Conservation (phyloP, 2,329 filamentous ascomycete species). For the Colletotrichum horii region DNA sequence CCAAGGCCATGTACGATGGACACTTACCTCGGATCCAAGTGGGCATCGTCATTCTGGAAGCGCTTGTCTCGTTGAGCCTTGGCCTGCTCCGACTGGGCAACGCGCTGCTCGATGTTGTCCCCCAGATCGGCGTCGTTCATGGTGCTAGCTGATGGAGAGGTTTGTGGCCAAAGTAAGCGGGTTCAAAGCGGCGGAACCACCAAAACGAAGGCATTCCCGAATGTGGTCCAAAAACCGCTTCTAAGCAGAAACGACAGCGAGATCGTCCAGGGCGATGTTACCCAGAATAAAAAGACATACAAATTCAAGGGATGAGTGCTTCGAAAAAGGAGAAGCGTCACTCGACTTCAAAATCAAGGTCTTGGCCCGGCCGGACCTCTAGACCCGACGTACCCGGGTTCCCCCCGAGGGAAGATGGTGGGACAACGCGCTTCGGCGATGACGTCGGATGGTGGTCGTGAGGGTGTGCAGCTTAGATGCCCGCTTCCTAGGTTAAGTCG, state of each 20-base stretch:
- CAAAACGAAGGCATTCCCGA: conserved; percentile 16
- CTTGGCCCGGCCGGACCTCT: not conserved
- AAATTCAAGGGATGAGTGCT: not conserved
- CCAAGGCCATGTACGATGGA: not conserved
- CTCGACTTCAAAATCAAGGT: not conserved
- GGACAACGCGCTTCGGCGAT: conserved; percentile 1
- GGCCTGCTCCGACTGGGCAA: conserved; percentile 30
- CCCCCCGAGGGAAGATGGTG: not conserved
- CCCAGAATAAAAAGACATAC: not conserved
- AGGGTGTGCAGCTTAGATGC: conserved; percentile 7
- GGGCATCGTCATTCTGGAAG: conserved; percentile 43
- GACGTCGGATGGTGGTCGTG: conserved; percentile 5
- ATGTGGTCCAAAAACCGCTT: not conserved
- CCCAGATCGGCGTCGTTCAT: conserved; percentile 49
- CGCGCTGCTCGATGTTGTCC: conserved; percentile 40
- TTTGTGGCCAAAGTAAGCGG: not conserved
- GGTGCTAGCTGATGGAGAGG: conserved; percentile 1
- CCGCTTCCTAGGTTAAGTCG: not conserved
- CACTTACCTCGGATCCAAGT: conserved; percentile 50
- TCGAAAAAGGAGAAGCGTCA: not conserved
- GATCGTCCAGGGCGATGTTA: not conserved
- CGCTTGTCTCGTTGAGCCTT: conserved; percentile 27
- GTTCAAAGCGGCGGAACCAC: not conserved
- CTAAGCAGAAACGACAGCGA: not conserved
- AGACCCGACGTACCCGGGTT: not conserved